These are phyloP conservation scores for Candida sithepensis DNA, from an alignment of 805 yeast genomes.

Conservation along the genomic window DNA sequence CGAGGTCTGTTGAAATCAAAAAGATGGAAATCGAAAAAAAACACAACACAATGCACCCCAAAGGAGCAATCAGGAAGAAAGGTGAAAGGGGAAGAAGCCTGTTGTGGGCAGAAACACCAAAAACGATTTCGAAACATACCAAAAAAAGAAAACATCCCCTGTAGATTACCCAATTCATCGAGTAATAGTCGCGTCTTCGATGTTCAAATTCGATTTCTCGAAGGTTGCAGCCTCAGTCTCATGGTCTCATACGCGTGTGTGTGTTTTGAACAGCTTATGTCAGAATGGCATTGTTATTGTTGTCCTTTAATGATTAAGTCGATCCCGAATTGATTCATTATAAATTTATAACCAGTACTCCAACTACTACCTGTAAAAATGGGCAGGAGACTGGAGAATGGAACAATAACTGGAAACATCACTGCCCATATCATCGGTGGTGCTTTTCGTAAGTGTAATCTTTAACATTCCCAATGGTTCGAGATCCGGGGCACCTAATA, in stretches of 20 bases:
- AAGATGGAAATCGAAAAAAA: too few relatives aligned
- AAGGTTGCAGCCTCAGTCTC: too few relatives aligned
- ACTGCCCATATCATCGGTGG: not conserved
- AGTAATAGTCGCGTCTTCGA: not conserved
- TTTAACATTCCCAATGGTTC: not conserved
- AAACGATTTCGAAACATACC: not conserved
- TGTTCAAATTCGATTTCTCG: too few relatives aligned
- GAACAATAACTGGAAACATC: constrained; percentile 7
- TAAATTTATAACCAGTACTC: not conserved
- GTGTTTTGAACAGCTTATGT: not conserved
- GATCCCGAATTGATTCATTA: not conserved
- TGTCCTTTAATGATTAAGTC: not conserved
- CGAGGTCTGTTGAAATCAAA: not conserved
- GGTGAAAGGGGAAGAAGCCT: not conserved
- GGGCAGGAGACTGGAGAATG: constrained; percentile 10
- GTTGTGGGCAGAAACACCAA: not conserved
- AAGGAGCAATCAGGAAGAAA: not conserved
- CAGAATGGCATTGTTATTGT: not conserved
- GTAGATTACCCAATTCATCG: not conserved
- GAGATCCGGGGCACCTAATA: not conserved
- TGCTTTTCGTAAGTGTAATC: not conserved
- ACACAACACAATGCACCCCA: not conserved
- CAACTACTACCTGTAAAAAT: constrained; percentile 2
- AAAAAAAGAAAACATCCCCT: constrained; percentile 1
- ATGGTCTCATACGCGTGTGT: too few relatives aligned